These are phyloP conservation scores for sweet orange (Citrus sinensis) DNA, from an alignment of 345 rosid species.

Conservation along the genomic window DNA sequence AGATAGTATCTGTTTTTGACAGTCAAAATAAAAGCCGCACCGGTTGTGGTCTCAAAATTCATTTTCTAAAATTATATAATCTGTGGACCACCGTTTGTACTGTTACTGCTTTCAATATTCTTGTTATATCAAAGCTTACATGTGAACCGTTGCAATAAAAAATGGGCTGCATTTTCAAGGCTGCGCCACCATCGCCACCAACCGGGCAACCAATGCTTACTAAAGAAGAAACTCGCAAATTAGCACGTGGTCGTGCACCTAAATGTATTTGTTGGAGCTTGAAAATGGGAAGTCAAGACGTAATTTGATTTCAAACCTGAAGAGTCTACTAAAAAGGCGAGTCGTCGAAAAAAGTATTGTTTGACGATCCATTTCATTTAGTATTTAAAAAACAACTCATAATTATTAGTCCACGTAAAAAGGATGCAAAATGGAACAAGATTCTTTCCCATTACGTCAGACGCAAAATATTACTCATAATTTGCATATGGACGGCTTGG, in stretches of 20 bases:
- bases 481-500: background rate
- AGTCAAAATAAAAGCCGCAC: background rate
- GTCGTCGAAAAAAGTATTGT: background rate
- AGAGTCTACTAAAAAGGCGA: background rate
- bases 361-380: background rate
- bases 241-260: background rate
- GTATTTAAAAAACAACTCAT: background rate
- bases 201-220: background rate
- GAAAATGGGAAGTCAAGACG: background rate
- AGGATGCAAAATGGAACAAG: no score
- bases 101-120: background rate
- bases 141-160: background rate
- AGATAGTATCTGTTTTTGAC: no score
- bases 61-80: background rate
- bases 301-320: background rate
- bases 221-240: background rate
- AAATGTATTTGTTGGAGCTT: background rate
- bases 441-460: background rate
- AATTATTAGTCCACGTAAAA: no score
- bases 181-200: background rate
- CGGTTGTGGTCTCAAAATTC: background rate
- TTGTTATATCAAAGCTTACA: background rate
- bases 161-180: background rate
- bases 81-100: background rate
- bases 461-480: background rate